Conservation (phyloP, 805 yeast genomes). For the Maudiozyma serrabonitensis region DNA sequence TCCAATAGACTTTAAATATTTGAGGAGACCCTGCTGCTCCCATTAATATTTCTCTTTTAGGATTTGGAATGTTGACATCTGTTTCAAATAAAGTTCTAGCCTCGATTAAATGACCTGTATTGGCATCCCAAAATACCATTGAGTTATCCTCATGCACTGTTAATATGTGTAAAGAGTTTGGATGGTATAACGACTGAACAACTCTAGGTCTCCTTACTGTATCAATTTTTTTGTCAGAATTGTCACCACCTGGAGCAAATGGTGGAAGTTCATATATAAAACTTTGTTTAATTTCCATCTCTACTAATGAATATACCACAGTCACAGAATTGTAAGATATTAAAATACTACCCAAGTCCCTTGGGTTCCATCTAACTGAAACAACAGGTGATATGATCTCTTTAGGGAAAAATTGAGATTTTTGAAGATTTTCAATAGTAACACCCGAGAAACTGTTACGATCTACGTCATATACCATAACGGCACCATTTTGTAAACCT, state of each 20-base stretch:
- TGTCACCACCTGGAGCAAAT: slow-evolving; percentile 66
- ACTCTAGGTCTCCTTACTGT: slow-evolving; percentile 34
- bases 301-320: slow-evolving; percentile 56
- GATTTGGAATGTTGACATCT: slow-evolving; percentile 46
- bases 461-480: slow-evolving; percentile 72
- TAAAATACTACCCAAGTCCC: slow-evolving; percentile 73
- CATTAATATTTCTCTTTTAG: slow-evolving; percentile 12
- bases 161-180: slow-evolving; percentile 78
- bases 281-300: slow-evolving; percentile 44
- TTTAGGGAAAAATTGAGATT: slow-evolving; percentile 42
- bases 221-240: slow-evolving; percentile 15
- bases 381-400: slow-evolving; percentile 55
- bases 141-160: slow-evolving; percentile 78
- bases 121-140: slow-evolving; percentile 86
- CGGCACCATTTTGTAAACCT: slow-evolving; percentile 70
- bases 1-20: slow-evolving; percentile 59
- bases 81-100: slow-evolving; percentile 66
- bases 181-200: slow-evolving; percentile 68
- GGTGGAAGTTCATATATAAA: slow-evolving; percentile 56
- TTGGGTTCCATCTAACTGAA: slow-evolving; percentile 71
- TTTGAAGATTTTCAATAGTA: slow-evolving; percentile 64
- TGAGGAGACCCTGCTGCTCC: slow-evolving; percentile 21
- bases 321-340: slow-evolving; percentile 65
- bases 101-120: slow-evolving; percentile 59
- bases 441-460: slow-evolving; percentile 57